phyloP scores from a whole-genome alignment of 1,284 basidiomycete genomes.

The Taiwanofungus camphoratus region DNA sequence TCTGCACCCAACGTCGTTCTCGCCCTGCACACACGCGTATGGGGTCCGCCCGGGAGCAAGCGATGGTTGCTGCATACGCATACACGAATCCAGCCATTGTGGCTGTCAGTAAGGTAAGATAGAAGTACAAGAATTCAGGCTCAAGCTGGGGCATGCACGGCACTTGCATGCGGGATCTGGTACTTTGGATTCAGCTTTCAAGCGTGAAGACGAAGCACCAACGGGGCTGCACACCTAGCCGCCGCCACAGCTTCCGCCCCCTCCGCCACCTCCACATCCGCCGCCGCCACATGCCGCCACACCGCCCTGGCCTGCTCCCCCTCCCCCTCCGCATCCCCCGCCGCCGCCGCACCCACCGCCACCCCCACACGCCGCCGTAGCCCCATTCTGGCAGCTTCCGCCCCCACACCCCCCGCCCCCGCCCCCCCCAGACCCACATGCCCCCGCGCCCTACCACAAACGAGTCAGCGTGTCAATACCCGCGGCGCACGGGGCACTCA shows the following conservation, averaged over 20 bases:
- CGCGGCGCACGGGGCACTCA: slow-evolving; percentile 1
- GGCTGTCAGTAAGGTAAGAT: too few species aligned
- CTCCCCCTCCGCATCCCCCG: slow-evolving; percentile 11
- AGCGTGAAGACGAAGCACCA: too few species aligned
- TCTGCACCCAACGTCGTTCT: too few species aligned
- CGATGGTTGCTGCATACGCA: too few species aligned
- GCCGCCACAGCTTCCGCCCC: slow-evolving; percentile 2
- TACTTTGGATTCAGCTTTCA: too few species aligned
- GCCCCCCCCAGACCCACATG: not conserved
- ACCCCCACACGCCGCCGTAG: not conserved
- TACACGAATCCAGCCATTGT: too few species aligned
- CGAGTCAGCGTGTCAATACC: not conserved
- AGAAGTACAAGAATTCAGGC: too few species aligned
- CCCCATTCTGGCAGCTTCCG: not conserved
- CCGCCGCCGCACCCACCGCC: slow-evolving; percentile 7
- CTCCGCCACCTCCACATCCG: slow-evolving; percentile 8
- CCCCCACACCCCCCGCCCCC: slow-evolving; percentile 2
- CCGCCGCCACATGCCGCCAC: slow-evolving; percentile 3
- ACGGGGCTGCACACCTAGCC: slow-evolving; percentile 1
- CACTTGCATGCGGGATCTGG: too few species aligned
- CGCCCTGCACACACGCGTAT: too few species aligned
- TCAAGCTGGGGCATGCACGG: too few species aligned
- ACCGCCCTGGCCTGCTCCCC: slow-evolving; percentile 5
- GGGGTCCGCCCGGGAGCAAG: too few species aligned
- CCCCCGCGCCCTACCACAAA: slow-evolving; percentile 1